Base-by-base conservation (phyloP, 2,329 filamentous ascomycete genomes). In the Claviceps humidiphila region DNA sequence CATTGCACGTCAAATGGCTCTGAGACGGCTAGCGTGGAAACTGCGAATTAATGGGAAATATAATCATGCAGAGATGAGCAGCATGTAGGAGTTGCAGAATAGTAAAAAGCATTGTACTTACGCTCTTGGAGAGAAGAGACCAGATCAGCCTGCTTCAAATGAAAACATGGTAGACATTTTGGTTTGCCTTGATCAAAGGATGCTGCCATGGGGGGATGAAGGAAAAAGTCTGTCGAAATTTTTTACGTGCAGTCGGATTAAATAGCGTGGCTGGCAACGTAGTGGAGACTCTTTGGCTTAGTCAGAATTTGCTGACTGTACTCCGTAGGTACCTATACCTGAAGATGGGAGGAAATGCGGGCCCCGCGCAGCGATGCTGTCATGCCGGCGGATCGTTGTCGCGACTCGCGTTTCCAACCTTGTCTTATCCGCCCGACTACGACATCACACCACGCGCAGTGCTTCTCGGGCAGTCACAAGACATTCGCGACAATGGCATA, bases 21-120 rank as follows among this genome's bases (percentile, higher is more conserved):
- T 50, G 7, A 51, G 50, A 51, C 50, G 43, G 43, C 50, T 51
- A 51, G 50, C 50, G 50, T 51, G 50, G 50, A 51, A 51, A 51
- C 50, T 51, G 50, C 50, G 50, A 51, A 51, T 51, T 46, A 46
- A 34, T 40, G 50, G 50, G 34, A 51, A 51, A 47, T 51, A 51
- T 47, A 51, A 51, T 51, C 50, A 51, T 46, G 34, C 22, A 30
- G 50, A 51, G 47, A 47, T 20, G n/a, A 24, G 2, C n/a, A 38
- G 5, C 13, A 5, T 1, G 5, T 17, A 14, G 5, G 4, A 20
- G 16, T 34, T 34, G 4, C 8, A 50, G 5, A 43, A 24, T 20
- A 30, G 37, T 30, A 14, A n/a, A 30, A 47, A 51, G 16, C 5
- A 24, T 16, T 39, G 34, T 45, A 51, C 49, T 51, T 40, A 51